Evolutionary conservation across 768 basidiomycete species (phyloP), one percentile per base, ranked within the genome.

Genomic region (Naganishia randhawae): DNA sequence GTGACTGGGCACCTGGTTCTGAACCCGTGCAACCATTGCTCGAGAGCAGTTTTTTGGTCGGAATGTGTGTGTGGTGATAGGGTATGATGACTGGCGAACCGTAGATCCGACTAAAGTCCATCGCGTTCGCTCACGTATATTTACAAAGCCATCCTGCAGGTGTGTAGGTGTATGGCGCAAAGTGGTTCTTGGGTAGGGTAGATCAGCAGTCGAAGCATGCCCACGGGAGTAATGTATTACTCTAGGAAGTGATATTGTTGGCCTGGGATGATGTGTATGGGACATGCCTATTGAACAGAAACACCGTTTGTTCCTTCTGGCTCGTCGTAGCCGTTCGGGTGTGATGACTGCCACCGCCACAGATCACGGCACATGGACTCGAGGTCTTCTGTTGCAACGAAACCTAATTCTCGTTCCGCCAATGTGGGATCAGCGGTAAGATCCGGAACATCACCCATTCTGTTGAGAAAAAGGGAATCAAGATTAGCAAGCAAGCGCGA

Each of bases 271-370:
- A 22, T 48, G 13, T 48, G 19, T 48, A 11, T n/a, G 19, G 42
- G 4, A 22, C 6, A 48, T 48, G 45, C 45, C 13, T 52, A 52
- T 33, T 52, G 32, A 4, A 3, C 29, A 29, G 51, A 52, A 31
- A 31, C 45, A 48, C 45, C 45, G 19, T 48, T 48, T 42, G 45
- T 48, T 17, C n/a, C 19, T n/a, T 17, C n/a, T n/a, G 45, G 45
- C 45, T 57, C 52, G 39, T 57, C 39, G 69, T 78, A 96, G 2
- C 93, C 93, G 33, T 85, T 77, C 8, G 90, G 91, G 74, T 96
- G 91, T 79, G 87, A 90, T n/a, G 86, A 87, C 83, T 98, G 95
- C 92, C 94, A 99, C 82, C 94, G 94, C 96, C 96, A 98, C 73
- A 96, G 83, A 81, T 99, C 96, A 66, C 86, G 83, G 81, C 96